Evolutionary conservation across 2,329 filamentous ascomycete genomes (phyloP), one percentile per base, ranked within the genome.

Genomic region (Daldinia sp.): DNA sequence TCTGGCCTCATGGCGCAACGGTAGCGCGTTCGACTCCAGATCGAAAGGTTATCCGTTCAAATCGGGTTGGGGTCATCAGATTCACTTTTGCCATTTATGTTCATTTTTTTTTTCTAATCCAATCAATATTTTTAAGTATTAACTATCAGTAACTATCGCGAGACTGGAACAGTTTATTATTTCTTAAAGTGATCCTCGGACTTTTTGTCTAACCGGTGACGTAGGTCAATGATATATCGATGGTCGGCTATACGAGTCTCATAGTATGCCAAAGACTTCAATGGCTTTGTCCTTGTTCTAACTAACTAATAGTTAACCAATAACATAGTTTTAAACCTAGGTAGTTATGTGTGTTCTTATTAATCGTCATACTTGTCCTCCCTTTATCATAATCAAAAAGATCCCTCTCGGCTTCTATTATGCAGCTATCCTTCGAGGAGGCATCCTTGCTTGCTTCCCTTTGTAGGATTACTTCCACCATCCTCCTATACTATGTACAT

Each of bases 41-140:
- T 50, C 47, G 47, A 50, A 50, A 50, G 47, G 47, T 50, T 50
- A 50, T 50, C 47, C 47, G 47, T 50, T 50, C 47, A 50, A 50
- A 50, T 50, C 47, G 47, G 47, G 47, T 50, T 50, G 47, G 47
- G 47, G 47, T 50, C 47, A 50, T 10, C 8, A 17, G 5, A 34
- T 2, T 15, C 25, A 3, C 25, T 50, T 50, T 50, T 35, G 29
- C 30, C 19, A 3, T 30, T 48, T 30, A 5, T 15, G 10, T 48
- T 0, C 5, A 10, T 30, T 29, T 27, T 48, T 29, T 27, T 8
- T 35, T 21, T 37, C n/a, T 4, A 7, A n/a, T 48, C 6, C n/a
- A n/a, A n/a, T 35, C 13, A 15, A 17, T 15, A 13, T 35, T 35
- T 35, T n/a, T n/a, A n/a, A n/a, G n/a, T n/a, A n/a, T n/a, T n/a